These are phyloP conservation scores for Lactarius vividus DNA, from an alignment of 768 basidiomycete genomes.

Conservation along the genomic window DNA sequence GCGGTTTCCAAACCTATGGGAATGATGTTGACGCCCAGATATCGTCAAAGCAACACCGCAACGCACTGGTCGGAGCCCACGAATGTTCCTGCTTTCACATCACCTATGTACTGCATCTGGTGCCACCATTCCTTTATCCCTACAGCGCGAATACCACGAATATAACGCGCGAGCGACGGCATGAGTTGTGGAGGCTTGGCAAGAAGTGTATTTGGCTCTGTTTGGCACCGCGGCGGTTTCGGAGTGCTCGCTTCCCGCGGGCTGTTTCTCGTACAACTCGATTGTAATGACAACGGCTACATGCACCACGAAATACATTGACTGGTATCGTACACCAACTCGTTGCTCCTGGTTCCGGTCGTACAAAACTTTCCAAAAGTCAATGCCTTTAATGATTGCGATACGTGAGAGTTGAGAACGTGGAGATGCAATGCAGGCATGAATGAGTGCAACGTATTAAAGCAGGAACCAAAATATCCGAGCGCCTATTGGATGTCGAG, in stretches of 20 bases:
- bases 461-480: neutral
- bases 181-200: constrained; percentile 37
- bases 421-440: neutral
- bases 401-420: neutral
- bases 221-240: constrained; percentile 15
- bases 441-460: neutral
- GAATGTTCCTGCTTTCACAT: constrained; percentile 81
- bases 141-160: constrained; percentile 71
- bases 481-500: constrained; percentile 37
- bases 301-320: constrained; percentile 14
- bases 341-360: neutral
- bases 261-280: neutral
- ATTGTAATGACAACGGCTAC: constrained; percentile 4
- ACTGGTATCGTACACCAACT: constrained; percentile 11
- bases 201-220: constrained; percentile 20
- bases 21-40: constrained; percentile 11
- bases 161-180: constrained; percentile 72
- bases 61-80: constrained; percentile 81
- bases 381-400: neutral
- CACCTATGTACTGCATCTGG: constrained; percentile 90
- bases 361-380: constrained; percentile 5
- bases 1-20: constrained; percentile 80
- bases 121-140: constrained; percentile 88
- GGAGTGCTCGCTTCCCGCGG: neutral
- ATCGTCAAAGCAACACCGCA: neutral